Percentiles rank a stretch among this genome's conserved stretches.
These are phyloP conservation scores for Monosporascus sp. DNA, from an alignment of 2,329 filamentous ascomycete genomes.

Conservation along the genomic window DNA sequence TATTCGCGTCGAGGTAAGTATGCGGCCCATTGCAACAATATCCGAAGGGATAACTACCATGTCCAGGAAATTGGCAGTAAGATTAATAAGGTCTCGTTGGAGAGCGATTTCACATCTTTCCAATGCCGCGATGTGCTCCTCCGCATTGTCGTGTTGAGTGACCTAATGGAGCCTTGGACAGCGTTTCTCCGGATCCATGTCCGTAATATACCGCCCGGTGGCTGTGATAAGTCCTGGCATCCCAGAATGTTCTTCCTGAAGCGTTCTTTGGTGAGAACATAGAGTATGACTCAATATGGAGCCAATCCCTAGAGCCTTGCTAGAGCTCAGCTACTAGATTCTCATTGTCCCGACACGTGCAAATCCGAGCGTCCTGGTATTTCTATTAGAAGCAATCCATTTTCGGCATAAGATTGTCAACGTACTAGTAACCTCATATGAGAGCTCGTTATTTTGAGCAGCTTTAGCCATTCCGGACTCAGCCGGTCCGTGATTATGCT, in stretches of 20 bases:
- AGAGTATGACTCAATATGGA: neutral
- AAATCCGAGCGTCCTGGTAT: neutral
- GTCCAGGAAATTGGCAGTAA: neutral
- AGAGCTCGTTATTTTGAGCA: too few relatives aligned
- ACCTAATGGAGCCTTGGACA: too few relatives aligned
- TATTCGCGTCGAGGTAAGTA: neutral
- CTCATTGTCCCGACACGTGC: neutral
- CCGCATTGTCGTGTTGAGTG: too few relatives aligned
- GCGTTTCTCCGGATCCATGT: too few relatives aligned
- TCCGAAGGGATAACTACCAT: neutral
- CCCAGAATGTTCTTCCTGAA: neutral
- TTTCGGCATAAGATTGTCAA: too few relatives aligned
- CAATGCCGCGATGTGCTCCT: neutral
- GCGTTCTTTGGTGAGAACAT: neutral
- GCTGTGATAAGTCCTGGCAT: neutral
- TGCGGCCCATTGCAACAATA: neutral
- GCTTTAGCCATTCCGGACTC: too few relatives aligned
- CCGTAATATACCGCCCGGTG: too few relatives aligned
- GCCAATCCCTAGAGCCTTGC: neutral
- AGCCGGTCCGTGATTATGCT: too few relatives aligned
- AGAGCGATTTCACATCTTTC: neutral
- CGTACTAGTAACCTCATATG: too few relatives aligned
- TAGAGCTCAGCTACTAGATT: neutral
- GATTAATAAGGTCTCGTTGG: neutral
- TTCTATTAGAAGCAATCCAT: neutral